Evolutionary conservation across 495 filamentous ascomycete genomes (phyloP), one percentile per base, ranked within the genome.

Genomic region (Friedmanniomyces endolithicus): DNA sequence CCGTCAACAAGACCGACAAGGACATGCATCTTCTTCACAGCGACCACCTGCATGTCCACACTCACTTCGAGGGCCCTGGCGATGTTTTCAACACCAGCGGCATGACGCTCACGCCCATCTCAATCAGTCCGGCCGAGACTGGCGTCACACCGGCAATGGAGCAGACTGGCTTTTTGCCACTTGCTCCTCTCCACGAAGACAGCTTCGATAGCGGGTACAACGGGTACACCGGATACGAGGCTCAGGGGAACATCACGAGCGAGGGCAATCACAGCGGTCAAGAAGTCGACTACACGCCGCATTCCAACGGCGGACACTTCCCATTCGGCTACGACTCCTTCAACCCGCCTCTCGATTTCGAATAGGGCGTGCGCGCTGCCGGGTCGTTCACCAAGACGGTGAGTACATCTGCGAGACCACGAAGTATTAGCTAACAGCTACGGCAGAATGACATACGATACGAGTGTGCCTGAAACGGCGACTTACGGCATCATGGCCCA

Each of bases 161-260:
- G 23, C 47, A 50, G 31, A 33, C 14, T 8, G 47, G 47, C 47
- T 50, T 50, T 25, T 2, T 14, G 11, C 24, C n/a, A 3, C 19
- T 25, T 19, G 47, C 24, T 2, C 23, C 24, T 31, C 2, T 33
- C 47, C 47, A 50, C 47, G 34, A 17, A 6, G 11, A 3, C 24
- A 50, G 47, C 47, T 50, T 50, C 47, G 47, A 50, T 25, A 50
- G 47, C 31, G 31, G 47, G 14, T 35, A 6, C 29, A 25, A 25
- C 20, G 44, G 44, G 11, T 3, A 6, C 29, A 25, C 24, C 20
- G 44, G 44, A 3, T 3, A 23, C 23, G 44, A 23, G 19, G 44
- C 8, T 19, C 11, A 11, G 19, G 27, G 4, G 27, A 31, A 31
- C 27, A 31, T 9, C 4, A 31, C 3, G 27, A 31, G 27, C 27